phyloP scores from a whole-genome alignment of 306 rosid genomes.

The Malus domestica region ASM211411v1 NC_041795.1:6691001-6691500 shows the following conservation, averaged over 20 bases:
- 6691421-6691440: no score
- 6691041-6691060: neutral
- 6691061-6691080: neutral
- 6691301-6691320: constrained; percentile 14
- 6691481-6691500: neutral
- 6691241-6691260: constrained; percentile 20
- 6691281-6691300: neutral
- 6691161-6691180: no score
- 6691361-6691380: no score
- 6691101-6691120: no score
- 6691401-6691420: no score
- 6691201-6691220: neutral
- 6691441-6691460: neutral
- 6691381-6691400: no score
- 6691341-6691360: no score
- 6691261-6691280: neutral
- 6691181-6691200: neutral
- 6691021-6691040: neutral
- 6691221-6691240: neutral
- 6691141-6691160: no score
- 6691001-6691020: neutral
- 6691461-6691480: neutral
- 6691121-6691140: no score
- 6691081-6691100: neutral
- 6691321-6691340: neutral